These are phyloP conservation scores for Pythium phragmitis DNA, from an alignment of 352 stramenopile genomes.

Conservation along the genomic window DNA sequence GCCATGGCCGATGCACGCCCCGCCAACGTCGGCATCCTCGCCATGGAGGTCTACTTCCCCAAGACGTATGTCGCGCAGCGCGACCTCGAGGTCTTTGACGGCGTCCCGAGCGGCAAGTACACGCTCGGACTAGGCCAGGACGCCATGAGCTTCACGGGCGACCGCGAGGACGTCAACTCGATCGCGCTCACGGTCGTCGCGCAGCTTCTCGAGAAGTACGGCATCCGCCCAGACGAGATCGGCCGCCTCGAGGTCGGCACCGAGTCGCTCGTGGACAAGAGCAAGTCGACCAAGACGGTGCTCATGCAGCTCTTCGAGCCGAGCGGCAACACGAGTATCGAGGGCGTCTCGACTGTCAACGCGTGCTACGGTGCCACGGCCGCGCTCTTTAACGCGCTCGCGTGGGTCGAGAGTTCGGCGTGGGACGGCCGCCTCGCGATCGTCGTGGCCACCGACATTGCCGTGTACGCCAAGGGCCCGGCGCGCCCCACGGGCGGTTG, in stretches of 20 bases:
- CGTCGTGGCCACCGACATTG: conserved; percentile 96
- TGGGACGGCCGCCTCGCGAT: conserved; percentile 95
- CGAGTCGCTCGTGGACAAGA: conserved; percentile 93
- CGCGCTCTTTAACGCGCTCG: conserved; percentile 96
- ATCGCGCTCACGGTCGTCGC: conserved; percentile 61
- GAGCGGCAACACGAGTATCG: conserved; percentile 55
- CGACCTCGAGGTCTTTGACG: conserved; percentile 93
- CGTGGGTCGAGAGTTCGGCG: conserved; percentile 93
- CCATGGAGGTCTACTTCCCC: conserved; percentile 96
- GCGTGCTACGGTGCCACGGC: conserved; percentile 98
- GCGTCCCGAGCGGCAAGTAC: conserved; percentile 71
- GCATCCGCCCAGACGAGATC: conserved; percentile 63
- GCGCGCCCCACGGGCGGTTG: conserved; percentile 91
- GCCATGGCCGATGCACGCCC: conserved; percentile 30
- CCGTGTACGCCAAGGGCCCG: conserved; percentile 92
- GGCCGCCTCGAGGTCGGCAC: conserved; percentile 97
- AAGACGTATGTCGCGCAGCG: conserved; percentile 91
- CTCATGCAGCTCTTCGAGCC: conserved; percentile 71
- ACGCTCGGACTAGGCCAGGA: conserved; percentile 62
- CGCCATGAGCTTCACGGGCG: conserved; percentile 63
- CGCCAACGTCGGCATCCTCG: conserved; percentile 94
- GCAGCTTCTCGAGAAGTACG: conserved; percentile 54
- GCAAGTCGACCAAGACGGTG: conserved; percentile 82
- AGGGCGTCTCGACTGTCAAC: conserved; percentile 95
- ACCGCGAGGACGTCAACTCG: conserved; percentile 76